Evolutionary conservation across 306 rosid genomes (phyloP), one percentile per base, ranked within the genome.

Genomic region (Fagus crenata): DNA sequence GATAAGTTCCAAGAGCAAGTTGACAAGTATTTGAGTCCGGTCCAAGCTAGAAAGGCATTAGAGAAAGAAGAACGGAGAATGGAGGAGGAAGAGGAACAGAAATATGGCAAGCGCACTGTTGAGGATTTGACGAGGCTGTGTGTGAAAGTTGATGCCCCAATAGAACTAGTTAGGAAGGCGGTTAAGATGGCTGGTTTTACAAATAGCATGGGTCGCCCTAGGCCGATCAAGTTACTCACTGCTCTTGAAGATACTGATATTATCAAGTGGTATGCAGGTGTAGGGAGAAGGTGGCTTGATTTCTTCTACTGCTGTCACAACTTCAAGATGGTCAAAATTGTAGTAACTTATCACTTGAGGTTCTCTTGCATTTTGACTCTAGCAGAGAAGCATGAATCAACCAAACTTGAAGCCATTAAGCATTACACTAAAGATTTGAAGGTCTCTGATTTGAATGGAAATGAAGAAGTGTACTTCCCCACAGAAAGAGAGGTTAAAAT

Each of bases 301-400:
- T 92, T 85, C 81, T 94, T 86, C 75, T 90, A 90, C 69, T 92
- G 98, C 84, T 90, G 95, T 75, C 96, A 90, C 65, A 94, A 92
- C 95, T 92, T 92, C 80, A 86, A 87, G 88, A 80, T 55, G 81
- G 94, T 94, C 67, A 94, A 94, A 83, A 94, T 90, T 76, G 61
- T 92, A 77, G 94, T 92, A 32, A 79, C 80, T 70, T 94, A 94
- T 87, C 98, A 94, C 83, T 67, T 94, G 85, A 91, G 96, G 86
- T 94, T 94, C 85, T 94, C 98, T 36, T 94, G 97, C 74, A 89
- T 94, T 70, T 77, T 91, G 87, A 91, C 97, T 70, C 70, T 94
- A 76, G 98, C 98, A 15, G 96, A 94, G 85, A 91, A 92, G 80
- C 97, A 92, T 75, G 97, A 90, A 71, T 90, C 96, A 63, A 84